phyloP scores from a whole-genome alignment of 352 stramenopile species.

The Peronospora farinosa region DNA sequence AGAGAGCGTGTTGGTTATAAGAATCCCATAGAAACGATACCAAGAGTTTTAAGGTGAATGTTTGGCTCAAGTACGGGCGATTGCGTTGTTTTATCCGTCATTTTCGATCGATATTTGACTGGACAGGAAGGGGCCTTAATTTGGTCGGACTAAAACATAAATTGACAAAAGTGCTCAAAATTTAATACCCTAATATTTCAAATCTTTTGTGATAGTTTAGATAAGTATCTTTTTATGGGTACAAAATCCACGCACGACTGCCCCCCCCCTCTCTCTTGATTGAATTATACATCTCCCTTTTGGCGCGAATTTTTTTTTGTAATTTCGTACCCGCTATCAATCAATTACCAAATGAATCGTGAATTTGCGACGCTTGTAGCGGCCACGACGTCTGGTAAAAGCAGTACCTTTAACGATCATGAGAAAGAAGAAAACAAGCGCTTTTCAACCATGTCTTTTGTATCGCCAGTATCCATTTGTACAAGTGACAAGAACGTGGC shows the following conservation, averaged over 20 bases:
- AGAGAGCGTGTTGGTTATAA: too few species aligned
- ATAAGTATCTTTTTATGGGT: too few species aligned
- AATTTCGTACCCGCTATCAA: not conserved
- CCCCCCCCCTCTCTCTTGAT: too few species aligned
- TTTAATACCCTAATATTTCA: too few species aligned
- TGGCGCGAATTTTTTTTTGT: too few species aligned
- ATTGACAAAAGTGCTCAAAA: too few species aligned
- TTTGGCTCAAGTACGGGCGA: slow-evolving; percentile 39
- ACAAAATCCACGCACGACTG: too few species aligned
- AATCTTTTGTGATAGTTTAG: too few species aligned
- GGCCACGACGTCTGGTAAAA: slow-evolving; percentile 13
- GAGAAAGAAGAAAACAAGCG: slow-evolving; percentile 1
- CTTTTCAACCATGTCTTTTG: slow-evolving; percentile 35
- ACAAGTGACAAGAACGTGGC: slow-evolving; percentile 22
- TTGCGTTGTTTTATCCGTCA: slow-evolving; percentile 35
- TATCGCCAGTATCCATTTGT: slow-evolving; percentile 30
- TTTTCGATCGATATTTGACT: not conserved
- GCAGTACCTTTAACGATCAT: not conserved
- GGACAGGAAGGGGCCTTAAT: not conserved
- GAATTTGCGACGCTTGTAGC: slow-evolving; percentile 2
- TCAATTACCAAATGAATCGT: too few species aligned
- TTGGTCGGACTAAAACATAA: too few species aligned
- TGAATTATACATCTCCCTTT: too few species aligned
- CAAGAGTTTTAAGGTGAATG: slow-evolving; percentile 42
- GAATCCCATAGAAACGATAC: slow-evolving; percentile 22